phyloP scores from a whole-genome alignment of 345 rosid genomes.

The Triadica sebifera region DNA sequence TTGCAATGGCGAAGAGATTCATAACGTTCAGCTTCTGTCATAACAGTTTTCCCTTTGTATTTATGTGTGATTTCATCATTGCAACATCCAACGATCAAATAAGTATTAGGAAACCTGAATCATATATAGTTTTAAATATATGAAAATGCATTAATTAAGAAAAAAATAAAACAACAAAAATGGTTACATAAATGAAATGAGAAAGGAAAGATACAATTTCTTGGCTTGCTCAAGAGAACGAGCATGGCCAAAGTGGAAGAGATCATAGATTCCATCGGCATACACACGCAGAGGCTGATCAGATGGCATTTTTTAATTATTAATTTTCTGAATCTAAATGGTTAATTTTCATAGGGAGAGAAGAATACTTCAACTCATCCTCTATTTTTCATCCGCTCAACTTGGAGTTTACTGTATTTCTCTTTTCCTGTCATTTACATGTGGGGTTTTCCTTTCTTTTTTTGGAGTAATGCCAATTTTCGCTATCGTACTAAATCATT shows the following conservation, averaged over 20 bases:
- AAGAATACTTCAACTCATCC: too few species aligned
- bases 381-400: too few species aligned
- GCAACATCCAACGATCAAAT: constrained; percentile 62
- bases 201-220: constrained; percentile 49
- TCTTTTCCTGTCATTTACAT: too few species aligned
- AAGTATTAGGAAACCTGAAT: constrained; percentile 59
- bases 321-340: too few species aligned
- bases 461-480: too few species aligned
- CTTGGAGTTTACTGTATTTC: too few species aligned
- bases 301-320: too few species aligned
- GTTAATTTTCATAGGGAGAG: too few species aligned
- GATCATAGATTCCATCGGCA: constrained; percentile 99
- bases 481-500: too few species aligned
- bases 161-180: too few species aligned
- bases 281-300: constrained; percentile 68
- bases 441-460: too few species aligned
- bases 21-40: constrained; percentile 61
- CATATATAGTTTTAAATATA: background rate
- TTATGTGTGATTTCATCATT: constrained; percentile 56
- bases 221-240: constrained; percentile 95
- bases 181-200: background rate
- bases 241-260: constrained; percentile 96
- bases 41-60: constrained; percentile 68
- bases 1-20: constrained; percentile 72
- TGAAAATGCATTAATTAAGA: background rate